Conservation (phyloP, 495 filamentous ascomycete genomes). For the Hypoxylon lenormandii region DNA sequence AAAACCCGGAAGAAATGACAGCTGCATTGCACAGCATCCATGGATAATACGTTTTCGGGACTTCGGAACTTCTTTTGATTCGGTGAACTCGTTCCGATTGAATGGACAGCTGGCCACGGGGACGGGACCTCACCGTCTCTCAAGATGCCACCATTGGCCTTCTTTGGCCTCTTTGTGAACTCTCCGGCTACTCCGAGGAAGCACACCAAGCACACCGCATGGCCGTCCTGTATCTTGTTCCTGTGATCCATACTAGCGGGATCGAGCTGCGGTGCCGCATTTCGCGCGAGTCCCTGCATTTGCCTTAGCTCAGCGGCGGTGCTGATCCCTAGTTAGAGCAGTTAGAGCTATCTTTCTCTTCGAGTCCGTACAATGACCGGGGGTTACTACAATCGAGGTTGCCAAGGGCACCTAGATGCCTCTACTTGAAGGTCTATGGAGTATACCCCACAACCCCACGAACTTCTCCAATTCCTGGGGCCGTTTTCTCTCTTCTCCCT, state of each 20-base stretch:
- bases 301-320: no score
- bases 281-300: constrained; percentile 29
- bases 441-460: constrained; percentile 49
- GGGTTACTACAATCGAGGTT: constrained; percentile 24
- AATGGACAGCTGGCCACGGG: no score
- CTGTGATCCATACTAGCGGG: constrained; percentile 15
- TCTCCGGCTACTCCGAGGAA: constrained; percentile 20
- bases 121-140: no score
- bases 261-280: constrained; percentile 27
- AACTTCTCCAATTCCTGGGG: constrained; percentile 48
- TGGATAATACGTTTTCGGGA: no score
- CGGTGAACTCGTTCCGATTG: no score
- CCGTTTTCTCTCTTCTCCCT: constrained; percentile 19
- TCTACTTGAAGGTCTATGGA: constrained; percentile 22
- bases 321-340: no score
- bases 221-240: constrained; percentile 19
- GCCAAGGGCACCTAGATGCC: constrained; percentile 40
- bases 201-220: constrained; percentile 14
- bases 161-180: no score
- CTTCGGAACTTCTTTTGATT: no score
- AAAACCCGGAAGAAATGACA: no score
- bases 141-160: neutral
- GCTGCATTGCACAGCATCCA: no score
- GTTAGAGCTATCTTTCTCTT: no score
- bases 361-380: constrained; percentile 7